Base-by-base conservation (phyloP, 225 moss, liverwort and hornwort species). In the Climacium dendroides region DNA sequence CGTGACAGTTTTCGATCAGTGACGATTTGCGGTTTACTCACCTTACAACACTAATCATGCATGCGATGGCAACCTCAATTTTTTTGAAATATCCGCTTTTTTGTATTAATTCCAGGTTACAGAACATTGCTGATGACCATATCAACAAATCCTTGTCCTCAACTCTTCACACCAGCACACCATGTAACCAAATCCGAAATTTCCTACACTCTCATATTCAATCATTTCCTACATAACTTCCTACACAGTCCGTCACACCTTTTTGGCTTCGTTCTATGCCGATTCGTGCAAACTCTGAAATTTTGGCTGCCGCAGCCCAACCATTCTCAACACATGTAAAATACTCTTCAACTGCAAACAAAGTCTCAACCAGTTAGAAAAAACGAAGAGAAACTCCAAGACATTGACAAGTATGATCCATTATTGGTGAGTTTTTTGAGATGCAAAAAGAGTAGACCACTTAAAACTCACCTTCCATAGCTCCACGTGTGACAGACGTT, bases 401-500 rank as follows among this genome's bases (percentile, higher is more conserved):
- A 29, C 81, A 81, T 9, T 75, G 41, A 75, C 74, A 66, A 74
- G n/a, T 43, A 39, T n/a, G 53, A 47, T 87, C 18, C 71, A 70
- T 66, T 50, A 50, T 20, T 71, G 64, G 50, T 19, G 54, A 62
- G 29, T 25, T 30, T 35, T 35, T 74, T 12, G 62, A 81, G 64
- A 58, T 92, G 55, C 29, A 34, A 65, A 65, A 79, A 48, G 71
- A 71, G 53, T 35, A 15, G 23, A 63, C 16, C 60, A 69, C 32
- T 72, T 11, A 32, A 30, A 69, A 74, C 89, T 90, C 91, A 97
- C 98, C 96, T 84, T 92, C 89, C 99, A 99, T 97, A 45, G 97
- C 93, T 85, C 99, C 99, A 80, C 92, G 95, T 64, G 96, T 96
- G 84, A 96, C 93, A 87, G 88, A 99, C 34, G 99, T 95, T 78